Base-by-base conservation (phyloP, 2,329 filamentous ascomycete genomes). In the Aspergillus latus region DNA sequence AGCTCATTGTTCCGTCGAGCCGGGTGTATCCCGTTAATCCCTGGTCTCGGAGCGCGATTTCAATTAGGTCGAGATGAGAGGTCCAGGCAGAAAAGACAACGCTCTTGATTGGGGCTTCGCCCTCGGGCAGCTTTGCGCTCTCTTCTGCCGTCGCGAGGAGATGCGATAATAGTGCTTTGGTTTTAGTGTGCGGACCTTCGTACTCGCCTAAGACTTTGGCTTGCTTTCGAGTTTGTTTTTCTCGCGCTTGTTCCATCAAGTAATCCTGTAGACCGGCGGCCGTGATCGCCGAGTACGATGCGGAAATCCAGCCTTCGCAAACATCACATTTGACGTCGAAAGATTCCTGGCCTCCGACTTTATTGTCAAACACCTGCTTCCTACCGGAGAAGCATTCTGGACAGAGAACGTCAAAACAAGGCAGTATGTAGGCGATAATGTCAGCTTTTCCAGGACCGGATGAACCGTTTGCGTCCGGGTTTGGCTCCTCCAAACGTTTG, bases 21-120 rank as follows among this genome's bases (percentile, higher is more conserved):
- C 94, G 89, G 1, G 74, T 78, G 70, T 95, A 89, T 8, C 81
- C 79, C 9, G 82, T 82, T n/a, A 77, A 59, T 1, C 66, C 67
- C 45, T 72, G 68, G 49, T 84, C 80, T 30, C 85, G 80, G 11
- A 97, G 81, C 0, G 92, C 93, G 49, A 90, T 81, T 68, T 94
- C 86, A 63, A 99, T 96, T 16, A 99, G 83, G 70, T 97, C 92
- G 13, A 99, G 84, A 69, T 97, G 92, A 0, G 89, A 88, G 0
- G 94, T 97, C 92, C 94, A 97, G n/a, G 87, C 88, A 0, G 92
- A 96, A 74, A 97, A 97, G 5, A 99, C 86, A 11, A 99, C 92
- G 28, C 90, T 94, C 72, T 96, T 97, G 74, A 90, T 88, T 0
- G 92, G 92, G 0, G 85, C 83, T 67, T 92, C 84, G 9, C 83